Percentiles rank a stretch among this genome's conserved stretches.
These are phyloP conservation scores for Leptodermis oblonga DNA, from an alignment of 257 asterid species.

Conservation along the genomic window DNA sequence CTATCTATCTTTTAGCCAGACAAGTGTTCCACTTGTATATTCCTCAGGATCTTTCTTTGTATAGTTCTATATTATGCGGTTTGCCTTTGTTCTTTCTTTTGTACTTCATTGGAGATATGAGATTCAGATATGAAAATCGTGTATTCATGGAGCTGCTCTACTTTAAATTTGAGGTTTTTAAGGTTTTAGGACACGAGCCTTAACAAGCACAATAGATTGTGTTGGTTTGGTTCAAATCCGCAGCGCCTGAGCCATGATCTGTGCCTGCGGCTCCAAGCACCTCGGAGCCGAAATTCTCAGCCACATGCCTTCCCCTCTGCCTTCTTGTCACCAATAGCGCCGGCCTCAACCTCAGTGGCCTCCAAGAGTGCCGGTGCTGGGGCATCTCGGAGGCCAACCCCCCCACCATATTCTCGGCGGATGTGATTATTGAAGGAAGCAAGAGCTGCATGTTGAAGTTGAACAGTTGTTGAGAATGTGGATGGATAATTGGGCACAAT, in stretches of 20 bases:
- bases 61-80: background rate
- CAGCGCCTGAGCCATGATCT: constrained; percentile 45
- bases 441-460: no score
- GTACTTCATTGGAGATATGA: no score
- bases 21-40: constrained; percentile 27
- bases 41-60: constrained; percentile 2
- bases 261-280: constrained; percentile 9
- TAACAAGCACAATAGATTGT: no score
- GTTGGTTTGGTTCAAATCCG: no score
- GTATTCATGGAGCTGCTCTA: no score
- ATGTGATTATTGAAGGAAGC: no score
- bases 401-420: constrained; percentile 22
- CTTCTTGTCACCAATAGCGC: constrained; percentile 51
- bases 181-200: no score
- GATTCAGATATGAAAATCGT: no score
- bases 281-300: constrained; percentile 34
- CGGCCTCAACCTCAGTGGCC: constrained; percentile 65
- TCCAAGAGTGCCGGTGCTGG: constrained; percentile 60
- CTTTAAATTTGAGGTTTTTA: no score
- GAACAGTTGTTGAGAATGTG: no score
- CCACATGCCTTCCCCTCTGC: constrained; percentile 49
- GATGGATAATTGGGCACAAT: no score
- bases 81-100: no score
- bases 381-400: constrained; percentile 50
- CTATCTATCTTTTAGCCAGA: background rate